Evolutionary conservation across 1,284 basidiomycete genomes (phyloP).

Genomic region (Laetiporus sulphureus): DNA sequence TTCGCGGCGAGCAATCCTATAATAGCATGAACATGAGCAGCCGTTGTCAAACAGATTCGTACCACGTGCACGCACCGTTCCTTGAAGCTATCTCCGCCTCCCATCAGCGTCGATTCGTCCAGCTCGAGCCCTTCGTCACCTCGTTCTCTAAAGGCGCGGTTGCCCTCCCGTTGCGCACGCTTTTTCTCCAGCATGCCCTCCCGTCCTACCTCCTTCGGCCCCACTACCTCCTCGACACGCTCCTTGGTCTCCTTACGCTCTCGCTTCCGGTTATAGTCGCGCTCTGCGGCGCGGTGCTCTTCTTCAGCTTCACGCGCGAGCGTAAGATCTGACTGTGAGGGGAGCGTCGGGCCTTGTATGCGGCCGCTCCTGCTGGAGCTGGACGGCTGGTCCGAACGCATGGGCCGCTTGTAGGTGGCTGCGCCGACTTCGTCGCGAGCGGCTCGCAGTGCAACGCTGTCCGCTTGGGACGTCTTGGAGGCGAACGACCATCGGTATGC

Average conservation of each 20-base stretch:
- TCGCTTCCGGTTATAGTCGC: conserved; percentile 51
- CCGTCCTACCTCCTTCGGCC: conserved; percentile 63
- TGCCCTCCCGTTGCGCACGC: conserved; percentile 52
- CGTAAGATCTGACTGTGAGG: conserved; percentile 56
- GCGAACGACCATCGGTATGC: conserved; percentile 56
- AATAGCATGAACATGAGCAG: too few species aligned
- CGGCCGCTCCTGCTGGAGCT: conserved; percentile 29
- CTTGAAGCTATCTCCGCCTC: conserved; percentile 67
- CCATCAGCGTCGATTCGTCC: conserved; percentile 64
- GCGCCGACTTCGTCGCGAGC: conserved; percentile 53
- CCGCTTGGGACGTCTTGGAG: conserved; percentile 38
- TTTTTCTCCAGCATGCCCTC: conserved; percentile 78
- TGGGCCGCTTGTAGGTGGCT: conserved; percentile 42
- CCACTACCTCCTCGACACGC: conserved; percentile 63
- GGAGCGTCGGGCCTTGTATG: conserved; percentile 58
- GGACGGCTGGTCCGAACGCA: conserved; percentile 18
- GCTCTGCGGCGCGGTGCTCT: conserved; percentile 44
- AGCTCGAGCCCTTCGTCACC: conserved; percentile 67
- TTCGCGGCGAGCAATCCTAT: conserved; percentile 62
- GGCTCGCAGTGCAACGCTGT: conserved; percentile 47
- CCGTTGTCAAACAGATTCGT: neutral
- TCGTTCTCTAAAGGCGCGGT: conserved; percentile 57
- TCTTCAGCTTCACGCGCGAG: conserved; percentile 53
- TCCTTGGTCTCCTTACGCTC: conserved; percentile 62
- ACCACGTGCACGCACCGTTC: conserved; percentile 51